Base-by-base conservation (phyloP, 805 yeast genomes). In the Metschnikowia colocasiae region DNA sequence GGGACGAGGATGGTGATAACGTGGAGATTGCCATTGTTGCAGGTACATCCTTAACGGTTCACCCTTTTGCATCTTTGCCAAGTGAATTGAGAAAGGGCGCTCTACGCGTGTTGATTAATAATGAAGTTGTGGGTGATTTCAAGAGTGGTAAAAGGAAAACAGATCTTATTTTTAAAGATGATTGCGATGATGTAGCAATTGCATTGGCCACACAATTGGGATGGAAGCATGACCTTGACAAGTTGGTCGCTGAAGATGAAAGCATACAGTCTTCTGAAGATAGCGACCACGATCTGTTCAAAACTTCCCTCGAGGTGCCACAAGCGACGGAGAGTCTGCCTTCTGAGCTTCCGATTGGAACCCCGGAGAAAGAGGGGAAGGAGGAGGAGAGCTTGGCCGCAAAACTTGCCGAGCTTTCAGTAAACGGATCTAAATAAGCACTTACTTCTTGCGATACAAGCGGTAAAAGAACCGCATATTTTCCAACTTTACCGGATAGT, bases 1-100 rank as follows among this genome's bases (percentile, higher is more conserved):
- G 94, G 86, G 92, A 85, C 3, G 69, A 71, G 18, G 80, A 78
- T 49, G 60, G 59, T 10, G 76, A 70, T 2, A 70, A 73, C 1
- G 73, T 82, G 22, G 89, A 84, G 55, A 62, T 91, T 23, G 88
- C 89, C 0, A 80, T 92, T 19, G 90, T 92, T 1, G 97, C 96
- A 0, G 99, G 99, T 1, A 89, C 97, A 0, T 87, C 96, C 0
- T 74, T 92, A 33, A 81, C 91, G 0, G 98, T 92, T 1, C 81
- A 81, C 53, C 99, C 99, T 2, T 92, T 92, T 74, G 96, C 97
- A 1, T 73, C 81, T 8, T 68, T 92, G 43, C 96, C 97, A 0
- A 65, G 78, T 2, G 90, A 86, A 57, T 78, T 84, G 0, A 71
- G 73, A 3, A 59, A 64, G 1, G 44, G 45, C 3, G 65, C 79